Conservation (phyloP, 1,139 yeast genomes). For the Blastobotrys serpentis region DNA sequence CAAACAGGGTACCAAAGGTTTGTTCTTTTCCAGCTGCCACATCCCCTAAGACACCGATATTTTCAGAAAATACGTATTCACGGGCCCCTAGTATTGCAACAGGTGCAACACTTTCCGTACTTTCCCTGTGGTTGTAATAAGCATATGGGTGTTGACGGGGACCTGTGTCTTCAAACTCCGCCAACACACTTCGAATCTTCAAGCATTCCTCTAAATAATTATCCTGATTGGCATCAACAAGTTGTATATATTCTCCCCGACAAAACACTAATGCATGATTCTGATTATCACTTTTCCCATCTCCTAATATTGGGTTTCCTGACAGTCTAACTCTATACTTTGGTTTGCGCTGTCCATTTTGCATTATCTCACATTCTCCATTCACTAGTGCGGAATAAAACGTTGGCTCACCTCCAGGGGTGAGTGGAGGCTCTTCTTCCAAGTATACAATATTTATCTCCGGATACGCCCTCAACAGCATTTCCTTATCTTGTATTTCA, state of each 20-base stretch:
- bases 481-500: constrained; percentile 56
- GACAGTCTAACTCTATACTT: constrained; percentile 96
- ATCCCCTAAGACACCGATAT: constrained; percentile 98
- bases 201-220: constrained; percentile 97
- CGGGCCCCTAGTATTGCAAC: constrained; percentile 99
- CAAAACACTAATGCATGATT: constrained; percentile 95
- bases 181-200: constrained; percentile 94
- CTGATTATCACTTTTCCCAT: constrained; percentile 99
- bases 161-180: constrained; percentile 95
- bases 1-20: constrained; percentile 96
- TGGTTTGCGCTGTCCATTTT: constrained; percentile 98
- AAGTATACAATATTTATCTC: constrained; percentile 58
- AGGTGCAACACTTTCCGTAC: constrained; percentile 44
- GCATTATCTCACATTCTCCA: constrained; percentile 97
- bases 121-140: constrained; percentile 7
- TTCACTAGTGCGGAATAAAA: constrained; percentile 94
- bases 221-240: constrained; percentile 98
- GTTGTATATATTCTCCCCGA: constrained; percentile 98
- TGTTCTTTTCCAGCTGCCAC: constrained; percentile 99
- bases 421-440: constrained; percentile 46
- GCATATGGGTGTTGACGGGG: constrained; percentile 33
- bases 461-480: constrained; percentile 62
- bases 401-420: constrained; percentile 88
- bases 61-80: constrained; percentile 98
- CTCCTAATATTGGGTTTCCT: constrained; percentile 99